Base-by-base conservation (phyloP, 1,284 basidiomycete species). In the Rhodotorula glutinis region DNA sequence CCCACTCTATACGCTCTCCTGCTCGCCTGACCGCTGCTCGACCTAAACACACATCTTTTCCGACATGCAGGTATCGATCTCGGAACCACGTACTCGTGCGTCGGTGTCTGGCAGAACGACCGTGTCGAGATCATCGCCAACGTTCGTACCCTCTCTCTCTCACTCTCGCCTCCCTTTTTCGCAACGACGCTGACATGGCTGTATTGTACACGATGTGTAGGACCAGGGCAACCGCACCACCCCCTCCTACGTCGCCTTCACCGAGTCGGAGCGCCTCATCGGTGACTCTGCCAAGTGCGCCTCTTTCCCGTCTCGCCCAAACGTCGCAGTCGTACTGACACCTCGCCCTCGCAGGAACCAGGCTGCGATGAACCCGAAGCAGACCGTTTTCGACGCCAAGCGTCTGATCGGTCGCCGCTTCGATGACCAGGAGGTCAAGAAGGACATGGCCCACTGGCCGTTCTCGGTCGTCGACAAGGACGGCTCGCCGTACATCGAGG, bases 221-320 rank as follows among this genome's bases (percentile, higher is more conserved):
- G 91, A 82, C 79, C 82, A 96, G 90, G 95, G 94, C 79, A 98
- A 98, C 88, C 88, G 95, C 76, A 75, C 95, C 77, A 98, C 95
- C 66, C 95, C 95, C 66, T 98, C 95, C 75, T 98, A 98, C 83
- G 95, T 98, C 81, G 92, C 95, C 76, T 98, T 98, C 86, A 94
- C 92, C 75, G 83, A 91, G 72, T 90, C 90, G 80, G 95, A 98
- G 86, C 93, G 95, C 85, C 84, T 98, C 80, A 98, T 98, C 78
- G 95, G 94, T 81, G 95, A 98, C 86, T 78, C 79, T 57, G 79
- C 79, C 73, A 80, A 80, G 79, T 79, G 77, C 76, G 69, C 65
- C 41, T 25, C 27, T 3, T 41, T 21, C 11, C 19, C 29, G 21
- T 29, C 29, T 55, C 38, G n/a, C n/a, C 43, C 27, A 14, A 2